phyloP scores from a whole-genome alignment of 2,329 filamentous ascomycete species.

The Fusarium kyushuense region DNA sequence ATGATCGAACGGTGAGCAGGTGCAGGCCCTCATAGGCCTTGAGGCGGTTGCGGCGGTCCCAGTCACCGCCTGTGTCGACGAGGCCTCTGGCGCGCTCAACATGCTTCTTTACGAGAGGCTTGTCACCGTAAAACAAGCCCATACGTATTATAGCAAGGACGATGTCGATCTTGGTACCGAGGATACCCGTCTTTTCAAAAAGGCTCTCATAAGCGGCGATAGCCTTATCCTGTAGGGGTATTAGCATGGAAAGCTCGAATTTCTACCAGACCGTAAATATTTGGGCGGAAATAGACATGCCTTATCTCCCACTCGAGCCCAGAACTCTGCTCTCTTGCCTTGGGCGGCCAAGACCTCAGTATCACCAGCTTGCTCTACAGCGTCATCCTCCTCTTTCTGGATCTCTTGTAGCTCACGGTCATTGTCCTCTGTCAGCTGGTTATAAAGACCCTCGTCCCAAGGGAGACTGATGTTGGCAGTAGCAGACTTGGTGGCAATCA shows the following conservation, averaged over 20 bases:
- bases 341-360: constrained; percentile 93
- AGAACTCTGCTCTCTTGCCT: constrained; percentile 96
- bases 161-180: constrained; percentile 97
- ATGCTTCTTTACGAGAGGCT: constrained; percentile 90
- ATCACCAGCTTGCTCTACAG: constrained; percentile 94
- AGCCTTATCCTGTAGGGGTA: constrained; percentile 80
- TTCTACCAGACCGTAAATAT: background rate
- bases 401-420: constrained; percentile 80
- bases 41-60: constrained; percentile 96
- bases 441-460: constrained; percentile 93
- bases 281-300: constrained; percentile 59
- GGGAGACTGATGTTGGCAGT: constrained; percentile 76
- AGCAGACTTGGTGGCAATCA: constrained; percentile 79
- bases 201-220: constrained; percentile 92
- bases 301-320: constrained; percentile 96
- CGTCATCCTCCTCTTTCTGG: constrained; percentile 92
- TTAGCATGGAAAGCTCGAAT: constrained; percentile 29
- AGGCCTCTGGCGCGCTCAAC: constrained; percentile 89
- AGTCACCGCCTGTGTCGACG: constrained; percentile 95
- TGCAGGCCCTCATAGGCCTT: constrained; percentile 99
- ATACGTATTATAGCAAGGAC: constrained; percentile 96
- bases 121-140: constrained; percentile 95
- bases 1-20: constrained; percentile 90
- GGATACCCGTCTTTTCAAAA: constrained; percentile 95
- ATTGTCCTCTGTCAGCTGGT: constrained; percentile 80